Evolutionary conservation across 1,284 basidiomycete species (phyloP).

Genomic region (Sporisorium reilianum): DNA sequence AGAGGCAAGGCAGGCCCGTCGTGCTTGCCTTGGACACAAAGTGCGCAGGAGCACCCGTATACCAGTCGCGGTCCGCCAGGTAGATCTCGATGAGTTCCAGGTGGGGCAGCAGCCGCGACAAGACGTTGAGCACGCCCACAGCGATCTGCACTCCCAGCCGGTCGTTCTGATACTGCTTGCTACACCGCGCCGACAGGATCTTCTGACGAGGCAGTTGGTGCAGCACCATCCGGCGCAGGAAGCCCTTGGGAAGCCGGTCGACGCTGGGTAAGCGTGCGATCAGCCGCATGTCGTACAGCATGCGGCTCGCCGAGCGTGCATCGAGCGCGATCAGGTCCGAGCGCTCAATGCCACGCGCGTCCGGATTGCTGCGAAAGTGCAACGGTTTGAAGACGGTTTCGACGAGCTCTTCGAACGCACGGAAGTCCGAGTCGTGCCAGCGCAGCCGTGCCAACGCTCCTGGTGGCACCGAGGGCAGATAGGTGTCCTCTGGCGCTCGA

Average conservation of each 20-base stretch:
- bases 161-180: slow-evolving; percentile 48
- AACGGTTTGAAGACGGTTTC: slow-evolving; percentile 45
- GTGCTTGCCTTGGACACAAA: slow-evolving; percentile 38
- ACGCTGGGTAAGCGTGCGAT: slow-evolving; percentile 32
- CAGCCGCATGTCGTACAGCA: slow-evolving; percentile 35
- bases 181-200: slow-evolving; percentile 28
- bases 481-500: slow-evolving; percentile 33
- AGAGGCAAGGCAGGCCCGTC: slow-evolving; percentile 41
- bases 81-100: slow-evolving; percentile 36
- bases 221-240: slow-evolving; percentile 29
- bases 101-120: slow-evolving; percentile 19
- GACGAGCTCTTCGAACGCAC: slow-evolving; percentile 42
- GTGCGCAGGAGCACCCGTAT: slow-evolving; percentile 30
- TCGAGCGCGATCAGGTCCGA: slow-evolving; percentile 32
- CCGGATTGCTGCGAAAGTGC: slow-evolving; percentile 31
- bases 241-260: slow-evolving; percentile 28
- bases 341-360: slow-evolving; percentile 31
- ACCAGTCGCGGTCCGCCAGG: slow-evolving; percentile 33
- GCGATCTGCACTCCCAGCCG: slow-evolving; percentile 25
- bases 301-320: slow-evolving; percentile 25
- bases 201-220: slow-evolving; percentile 25
- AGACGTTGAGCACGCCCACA: slow-evolving; percentile 15
- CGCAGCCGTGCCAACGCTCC: slow-evolving; percentile 26
- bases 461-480: slow-evolving; percentile 28
- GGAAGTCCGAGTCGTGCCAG: slow-evolving; percentile 43